Base-by-base conservation (phyloP, 179 eudicot species). In the Carnegiea gigantea region DNA sequence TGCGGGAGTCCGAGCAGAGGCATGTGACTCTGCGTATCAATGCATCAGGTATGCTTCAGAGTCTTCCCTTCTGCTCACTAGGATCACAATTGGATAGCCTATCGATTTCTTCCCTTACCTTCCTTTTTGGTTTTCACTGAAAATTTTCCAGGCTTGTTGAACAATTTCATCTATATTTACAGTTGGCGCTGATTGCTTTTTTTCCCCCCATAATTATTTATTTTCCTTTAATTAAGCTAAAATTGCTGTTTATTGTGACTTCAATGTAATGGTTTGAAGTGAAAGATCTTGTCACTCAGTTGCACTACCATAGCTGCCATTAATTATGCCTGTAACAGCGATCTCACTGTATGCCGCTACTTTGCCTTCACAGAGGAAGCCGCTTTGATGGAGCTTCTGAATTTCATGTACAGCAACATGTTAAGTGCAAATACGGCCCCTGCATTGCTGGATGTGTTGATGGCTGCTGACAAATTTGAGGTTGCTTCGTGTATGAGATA, bases 401-500 rank as follows among this genome's bases (percentile, higher is more conserved):
- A 96, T 87, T 96, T 92, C 73, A 94, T 96, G 97, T 96, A 96
- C 84, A 96, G 95, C 91, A 92, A 91, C 86, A 90, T 87, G 21
- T 83, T 96, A 51, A 85, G 83, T 53, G 86, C 92, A 75, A 90
- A 87, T 77, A 90, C 93, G 21, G 93, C 96, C 72, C 88, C 95
- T 74, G 95, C 91, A 70, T 83, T 96, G 84, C 86, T 96, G 83
- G 99, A 96, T 84, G 95, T 96, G 73, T 84, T 96, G 80, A 96
- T 96, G 99, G 98, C 99, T 82, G 99, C 99, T 15, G 98, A 96
- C 82, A 96, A 96, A 77, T 96, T 92, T 85, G 97, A 94, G 89
- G 99, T 96, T 46, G 99, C 96, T 84, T 96, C 98, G 24, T 94
- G 98, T 79, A 96, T 94, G 99, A 85, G 97, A 86, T 87, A 91